Conservation (phyloP, 2,329 filamentous ascomycete species). For the Diplodia mutila region DNA sequence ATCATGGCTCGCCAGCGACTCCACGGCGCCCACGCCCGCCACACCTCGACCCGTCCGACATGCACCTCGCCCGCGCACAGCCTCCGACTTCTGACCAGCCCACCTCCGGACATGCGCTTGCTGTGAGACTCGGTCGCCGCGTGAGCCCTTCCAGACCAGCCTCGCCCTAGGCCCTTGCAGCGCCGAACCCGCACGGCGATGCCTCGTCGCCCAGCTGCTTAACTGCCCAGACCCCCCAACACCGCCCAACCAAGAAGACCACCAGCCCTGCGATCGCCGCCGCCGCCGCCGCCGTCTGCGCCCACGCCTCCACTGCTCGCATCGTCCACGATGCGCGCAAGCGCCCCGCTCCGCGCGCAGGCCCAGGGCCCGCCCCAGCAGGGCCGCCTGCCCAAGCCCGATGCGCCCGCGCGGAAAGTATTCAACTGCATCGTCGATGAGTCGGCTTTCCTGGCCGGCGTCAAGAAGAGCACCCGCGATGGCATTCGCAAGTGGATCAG, state of each 20-base stretch:
- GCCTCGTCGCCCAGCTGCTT: conserved; percentile 22
- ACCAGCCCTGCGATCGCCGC: neutral
- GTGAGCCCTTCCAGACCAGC: conserved; percentile 18
- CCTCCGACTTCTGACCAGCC: conserved; percentile 12
- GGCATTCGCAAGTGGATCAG: conserved; percentile 57
- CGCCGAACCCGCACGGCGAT: conserved; percentile 24
- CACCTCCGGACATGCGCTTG: conserved; percentile 18
- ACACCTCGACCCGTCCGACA: conserved; percentile 23
- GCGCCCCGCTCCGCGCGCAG: conserved; percentile 25
- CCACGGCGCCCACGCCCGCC: conserved; percentile 14
- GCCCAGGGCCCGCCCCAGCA: conserved; percentile 9
- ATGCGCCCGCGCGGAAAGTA: conserved; percentile 46
- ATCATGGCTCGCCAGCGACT: conserved; percentile 18
- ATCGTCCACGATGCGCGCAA: conserved; percentile 21
- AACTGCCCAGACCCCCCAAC: conserved; percentile 16
- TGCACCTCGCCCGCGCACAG: conserved; percentile 19
- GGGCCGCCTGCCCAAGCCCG: conserved; percentile 21
- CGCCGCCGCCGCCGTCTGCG: conserved; percentile 1
- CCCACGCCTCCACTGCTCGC: neutral
- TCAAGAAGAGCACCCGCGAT: conserved; percentile 56
- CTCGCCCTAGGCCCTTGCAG: conserved; percentile 25
- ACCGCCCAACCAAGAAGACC: conserved; percentile 1
- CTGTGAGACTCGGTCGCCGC: conserved; percentile 17
- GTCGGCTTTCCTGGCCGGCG: conserved; percentile 54
- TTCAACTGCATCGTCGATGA: conserved; percentile 61